Conservation (phyloP, 2,329 filamentous ascomycete genomes). For the Orbilia blumenaviensis region DNA sequence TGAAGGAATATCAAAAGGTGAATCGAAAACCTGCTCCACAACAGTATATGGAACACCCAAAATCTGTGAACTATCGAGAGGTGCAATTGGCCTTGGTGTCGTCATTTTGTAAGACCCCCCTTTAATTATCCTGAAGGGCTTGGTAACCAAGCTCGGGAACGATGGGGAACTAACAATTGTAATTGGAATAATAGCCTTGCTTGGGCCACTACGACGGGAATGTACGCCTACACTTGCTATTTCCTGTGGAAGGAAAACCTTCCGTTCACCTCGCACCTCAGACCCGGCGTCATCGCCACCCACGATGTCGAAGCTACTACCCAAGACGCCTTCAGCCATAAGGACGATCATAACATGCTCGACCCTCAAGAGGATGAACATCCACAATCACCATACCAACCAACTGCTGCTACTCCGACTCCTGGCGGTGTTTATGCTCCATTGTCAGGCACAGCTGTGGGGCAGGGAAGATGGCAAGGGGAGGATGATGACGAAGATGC, state of each 20-base stretch:
- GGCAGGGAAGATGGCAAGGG: constrained; percentile 49
- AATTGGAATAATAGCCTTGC: constrained; percentile 54
- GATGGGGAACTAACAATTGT: neutral
- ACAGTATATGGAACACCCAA: constrained; percentile 63
- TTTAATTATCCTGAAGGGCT: neutral
- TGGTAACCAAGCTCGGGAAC: neutral
- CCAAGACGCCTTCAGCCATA: constrained; percentile 53
- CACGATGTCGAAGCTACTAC: constrained; percentile 50
- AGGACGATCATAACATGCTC: constrained; percentile 47
- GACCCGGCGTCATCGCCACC: constrained; percentile 19
- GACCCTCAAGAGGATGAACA: constrained; percentile 40
- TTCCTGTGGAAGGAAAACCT: constrained; percentile 56
- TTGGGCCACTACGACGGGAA: constrained; percentile 56
- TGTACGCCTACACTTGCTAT: constrained; percentile 57
- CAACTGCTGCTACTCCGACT: constrained; percentile 3
- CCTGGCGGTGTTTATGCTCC: constrained; percentile 45
- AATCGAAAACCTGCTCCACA: constrained; percentile 46
- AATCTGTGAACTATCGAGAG: constrained; percentile 71
- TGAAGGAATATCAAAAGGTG: constrained; percentile 55
- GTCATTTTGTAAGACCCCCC: constrained; percentile 68
- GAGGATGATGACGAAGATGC: constrained; percentile 49
- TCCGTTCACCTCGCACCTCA: constrained; percentile 38
- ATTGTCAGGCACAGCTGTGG: constrained; percentile 43
- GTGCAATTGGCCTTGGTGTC: constrained; percentile 70
- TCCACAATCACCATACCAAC: constrained; percentile 36